Evolutionary conservation across 2,329 filamentous ascomycete species (phyloP), one percentile per base, ranked within the genome.

Genomic region (Ceratocystis variospora): DNA sequence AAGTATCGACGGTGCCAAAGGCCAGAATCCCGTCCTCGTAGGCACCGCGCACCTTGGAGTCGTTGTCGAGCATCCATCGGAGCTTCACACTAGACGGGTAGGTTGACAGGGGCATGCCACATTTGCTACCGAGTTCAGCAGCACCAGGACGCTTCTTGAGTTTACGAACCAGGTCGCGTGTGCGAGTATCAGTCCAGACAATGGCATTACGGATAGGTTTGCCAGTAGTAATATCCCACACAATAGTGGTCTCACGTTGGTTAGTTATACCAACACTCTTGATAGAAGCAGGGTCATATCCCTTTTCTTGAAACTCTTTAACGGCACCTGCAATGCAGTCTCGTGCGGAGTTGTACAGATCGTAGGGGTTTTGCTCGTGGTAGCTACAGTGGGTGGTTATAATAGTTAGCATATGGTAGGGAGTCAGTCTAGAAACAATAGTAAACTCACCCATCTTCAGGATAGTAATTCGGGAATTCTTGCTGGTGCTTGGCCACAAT

Each of bases 81-180:
- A 96, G 80, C 77, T 96, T 96, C 69, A 91, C 87, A 65, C 88
- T 89, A 31, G 90, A 93, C 1, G 90, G 90, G 74, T 96, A 96
- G 65, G 90, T 95, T 46, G 89, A 94, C 41, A 96, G 80, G 12
- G 90, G 91, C 57, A 96, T 81, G 64, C 91, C 91, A 73, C 89
- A 93, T 53, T 89, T 78, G 61, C 86, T 80, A 67, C 81, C 81
- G 50, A 96, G 79, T 50, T 84, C 80, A 65, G 91, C 87, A 41
- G 88, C 86, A 61, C 83, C 86, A 6, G 84, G 78, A 65, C 81
- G 81, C 17, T 77, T 75, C 76, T 90, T 91, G 59, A 96, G 78
- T 71, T 93, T 87, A 68, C 88, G 85, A 33, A 94, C 90, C 48
- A 96, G 77, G 7, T 73, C 70, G 61, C 82, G 81, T 64, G 89